Conservation (phyloP, 2,329 filamentous ascomycete genomes). For the Neophaeococcomyces mojaviensis region DNA sequence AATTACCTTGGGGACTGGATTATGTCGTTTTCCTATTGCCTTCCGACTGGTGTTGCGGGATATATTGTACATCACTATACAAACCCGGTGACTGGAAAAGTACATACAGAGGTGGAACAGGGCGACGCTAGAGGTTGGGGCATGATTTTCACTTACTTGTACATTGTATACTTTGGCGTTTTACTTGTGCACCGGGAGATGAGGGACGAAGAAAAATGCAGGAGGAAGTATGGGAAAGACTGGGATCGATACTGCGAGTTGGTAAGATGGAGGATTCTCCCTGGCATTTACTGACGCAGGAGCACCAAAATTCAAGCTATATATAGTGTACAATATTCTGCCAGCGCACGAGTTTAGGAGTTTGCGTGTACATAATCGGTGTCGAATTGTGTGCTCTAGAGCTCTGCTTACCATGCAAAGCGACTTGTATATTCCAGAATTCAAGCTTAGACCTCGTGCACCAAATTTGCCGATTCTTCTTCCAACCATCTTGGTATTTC, state of each 20-base stretch:
- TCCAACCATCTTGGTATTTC: no score
- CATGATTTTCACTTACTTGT: slow-evolving; percentile 88
- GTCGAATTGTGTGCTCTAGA: no score
- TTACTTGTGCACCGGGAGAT: slow-evolving; percentile 78
- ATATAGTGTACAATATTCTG: no score
- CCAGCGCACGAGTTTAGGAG: no score
- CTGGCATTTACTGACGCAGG: slow-evolving; percentile 85
- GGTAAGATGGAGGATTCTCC: slow-evolving; percentile 75
- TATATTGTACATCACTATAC: slow-evolving; percentile 58
- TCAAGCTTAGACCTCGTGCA: no score
- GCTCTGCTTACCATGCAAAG: no score
- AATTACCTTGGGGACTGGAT: slow-evolving; percentile 96
- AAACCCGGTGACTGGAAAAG: slow-evolving; percentile 44
- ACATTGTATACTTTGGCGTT: slow-evolving; percentile 82
- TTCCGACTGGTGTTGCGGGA: slow-evolving; percentile 78
- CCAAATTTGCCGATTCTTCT: no score
- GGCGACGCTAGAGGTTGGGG: slow-evolving; percentile 73
- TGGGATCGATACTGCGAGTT: slow-evolving; percentile 82
- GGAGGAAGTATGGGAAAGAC: slow-evolving; percentile 82
- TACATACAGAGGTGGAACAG: slow-evolving; percentile 59
- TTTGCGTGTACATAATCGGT: no score
- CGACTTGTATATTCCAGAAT: no score
- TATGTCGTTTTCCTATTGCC: slow-evolving; percentile 81
- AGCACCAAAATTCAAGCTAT: no score
- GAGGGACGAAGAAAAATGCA: slow-evolving; percentile 85